phyloP scores from a whole-genome alignment of 768 basidiomycete species.

The Rhodotorula toruloides region DNA sequence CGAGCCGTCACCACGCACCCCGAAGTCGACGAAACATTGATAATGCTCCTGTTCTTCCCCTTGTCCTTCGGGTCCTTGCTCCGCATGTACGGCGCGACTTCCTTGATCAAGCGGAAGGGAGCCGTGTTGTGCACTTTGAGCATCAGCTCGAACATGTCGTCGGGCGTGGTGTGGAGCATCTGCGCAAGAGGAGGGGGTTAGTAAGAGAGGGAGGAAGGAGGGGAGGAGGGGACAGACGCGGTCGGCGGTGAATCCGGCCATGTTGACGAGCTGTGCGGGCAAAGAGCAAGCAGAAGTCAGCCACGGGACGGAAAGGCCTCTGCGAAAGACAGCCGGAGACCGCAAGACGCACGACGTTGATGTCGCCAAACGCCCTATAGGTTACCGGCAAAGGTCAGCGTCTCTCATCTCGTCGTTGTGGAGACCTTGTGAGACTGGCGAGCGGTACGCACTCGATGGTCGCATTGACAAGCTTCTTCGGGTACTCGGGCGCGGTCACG shows the following conservation, averaged over 20 bases:
- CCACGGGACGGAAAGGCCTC: conserved; percentile 62
- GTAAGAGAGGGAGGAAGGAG: neutral
- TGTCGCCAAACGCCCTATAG: conserved; percentile 67
- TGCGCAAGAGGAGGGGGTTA: conserved; percentile 52
- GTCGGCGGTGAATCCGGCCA: conserved; percentile 10
- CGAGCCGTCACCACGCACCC: conserved; percentile 4
- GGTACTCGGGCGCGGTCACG: conserved; percentile 76
- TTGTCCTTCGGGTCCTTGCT: conserved; percentile 59
- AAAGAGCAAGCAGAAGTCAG: neutral
- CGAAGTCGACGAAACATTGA: conserved; percentile 69
- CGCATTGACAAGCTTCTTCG: conserved; percentile 67
- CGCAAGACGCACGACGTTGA: conserved; percentile 58
- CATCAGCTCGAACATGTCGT: conserved; percentile 75
- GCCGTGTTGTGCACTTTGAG: conserved; percentile 78
- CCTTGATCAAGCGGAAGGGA: conserved; percentile 75
- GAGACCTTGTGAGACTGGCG: neutral
- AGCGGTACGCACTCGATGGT: conserved; percentile 61
- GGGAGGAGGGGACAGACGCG: neutral
- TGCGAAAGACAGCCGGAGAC: neutral
- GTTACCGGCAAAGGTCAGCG: neutral
- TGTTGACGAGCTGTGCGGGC: neutral
- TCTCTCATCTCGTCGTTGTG: too few species aligned
- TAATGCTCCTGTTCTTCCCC: conserved; percentile 61
- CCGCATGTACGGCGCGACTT: conserved; percentile 78
- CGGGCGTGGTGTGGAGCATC: conserved; percentile 66